Evolutionary conservation across 495 filamentous ascomycete species (phyloP), one percentile per base, ranked within the genome.

Genomic region (Trichocladium antarcticum): DNA sequence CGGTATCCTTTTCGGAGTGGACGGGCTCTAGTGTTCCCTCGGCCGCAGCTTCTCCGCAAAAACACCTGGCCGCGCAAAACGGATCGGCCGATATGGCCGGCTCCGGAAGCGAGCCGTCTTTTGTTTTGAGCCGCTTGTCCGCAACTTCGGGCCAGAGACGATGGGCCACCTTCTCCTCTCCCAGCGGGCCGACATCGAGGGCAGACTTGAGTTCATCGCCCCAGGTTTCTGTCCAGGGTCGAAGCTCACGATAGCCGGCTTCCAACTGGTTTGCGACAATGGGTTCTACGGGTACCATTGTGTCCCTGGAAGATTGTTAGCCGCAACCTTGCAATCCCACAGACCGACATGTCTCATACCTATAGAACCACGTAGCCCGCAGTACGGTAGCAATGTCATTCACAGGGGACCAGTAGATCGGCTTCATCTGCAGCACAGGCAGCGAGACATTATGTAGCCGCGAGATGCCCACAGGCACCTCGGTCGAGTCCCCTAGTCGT

Each of bases 351-450:
- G 15, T 32, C 9, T 14, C 47, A 37, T 19, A 62, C 59, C 57
- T 57, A 64, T 96, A 97, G 60, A 98, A 97, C 92, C 92, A 98
- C 0, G 92, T 97, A 1, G 85, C 89, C 35, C 92, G 78, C 58
- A 85, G 68, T 7, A 96, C 89, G 9, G 74, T 71, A 8, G 86
- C 82, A 14, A 95, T 76, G 59, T 98, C 92, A 54, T 94, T 85
- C 17, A 96, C 75, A n/a, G 92, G 90, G 29, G 81, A 88, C 92
- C 92, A 98, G 57, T 98, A 98, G 35, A 97, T 96, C 0, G 92
- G 92, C 62, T 89, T 84, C 89, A 98, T 96, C 67, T 85, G 66
- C 10, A 82, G 63, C 6, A 67, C 62, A 12, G 72, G 74, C n/a
- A 81, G 59, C 24, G 74, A 64, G 5, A 81, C 75, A 54, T 73